Base-by-base conservation (phyloP, 2,329 filamentous ascomycete species). In the Teratosphaeria pseudoeucalypti region DNA sequence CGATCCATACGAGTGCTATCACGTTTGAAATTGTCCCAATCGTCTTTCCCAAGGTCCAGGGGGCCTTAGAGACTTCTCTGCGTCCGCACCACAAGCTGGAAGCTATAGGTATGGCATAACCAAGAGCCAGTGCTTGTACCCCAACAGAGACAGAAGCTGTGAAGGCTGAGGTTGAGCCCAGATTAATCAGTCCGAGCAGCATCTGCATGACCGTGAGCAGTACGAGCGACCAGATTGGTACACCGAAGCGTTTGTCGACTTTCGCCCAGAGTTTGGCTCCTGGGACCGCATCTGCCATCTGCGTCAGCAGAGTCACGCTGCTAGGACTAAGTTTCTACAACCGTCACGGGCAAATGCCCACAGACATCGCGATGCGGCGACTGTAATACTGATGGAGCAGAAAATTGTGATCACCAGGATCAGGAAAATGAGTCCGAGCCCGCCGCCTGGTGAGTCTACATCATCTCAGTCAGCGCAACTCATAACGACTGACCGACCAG, bases 41-140 rank as follows among this genome's bases (percentile, higher is more conserved):
- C 2, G 58, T 23, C 4, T 60, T 43, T 5, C 61, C 61, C 2
- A 64, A 54, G 49, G 60, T 63, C 66, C 67, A 66, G 12, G 55
- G 58, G 2, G 66, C 65, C 19, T 60, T 61, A 11, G 54, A 27
- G 14, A 66, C 63, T 58, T 65, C 65, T 14, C 56, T 59, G 6
- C 70, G 77, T 2, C 73, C 68, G 60, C 79, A 71, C 47, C 77
- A 69, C 23, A 83, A 66, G 53, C 77, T 82, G 62, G 83, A 75
- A 9, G 72, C 68, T 52, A 85, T 83, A 1, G 82, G 82, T 23
- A 84, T 81, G 0, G 77, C 79, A 61, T 85, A 85, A 0, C 77
- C 79, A 5, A 81, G 74, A 0, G 82, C 80, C 29, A 85, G 72
- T 0, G 77, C 80, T 57, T 84, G 81, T 19, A 84, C 81, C 2